Percentiles rank a stretch among this genome's conserved stretches.
Conservation (phyloP, 2,329 filamentous ascomycete species). For the Clarireedia hainanense region DNA sequence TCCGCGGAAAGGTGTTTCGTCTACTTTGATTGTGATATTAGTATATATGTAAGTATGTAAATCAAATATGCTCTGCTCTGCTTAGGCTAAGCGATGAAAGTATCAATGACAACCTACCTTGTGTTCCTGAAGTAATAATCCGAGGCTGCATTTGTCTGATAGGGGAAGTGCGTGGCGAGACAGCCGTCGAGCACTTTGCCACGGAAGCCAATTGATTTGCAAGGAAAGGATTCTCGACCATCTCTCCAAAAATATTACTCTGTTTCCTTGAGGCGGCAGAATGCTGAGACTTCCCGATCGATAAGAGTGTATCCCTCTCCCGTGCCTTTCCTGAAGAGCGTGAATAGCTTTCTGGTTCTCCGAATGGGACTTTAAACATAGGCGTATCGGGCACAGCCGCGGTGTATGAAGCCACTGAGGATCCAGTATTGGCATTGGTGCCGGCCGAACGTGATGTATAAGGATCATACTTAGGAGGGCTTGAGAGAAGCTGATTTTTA, state of each 20-base stretch:
- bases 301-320: background rate
- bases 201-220: background rate
- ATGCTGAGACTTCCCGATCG: background rate
- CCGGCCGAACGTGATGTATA: background rate
- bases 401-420: background rate
- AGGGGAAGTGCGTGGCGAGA: slow-evolving; percentile 5
- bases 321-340: background rate
- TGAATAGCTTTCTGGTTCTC: background rate
- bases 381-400: background rate
- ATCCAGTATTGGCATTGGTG: background rate
- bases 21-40: background rate
- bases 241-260: slow-evolving; percentile 7
- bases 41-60: background rate
- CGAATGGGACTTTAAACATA: background rate
- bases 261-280: background rate
- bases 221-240: slow-evolving; percentile 7
- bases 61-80: too few species aligned
- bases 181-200: background rate
- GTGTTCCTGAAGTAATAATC: background rate
- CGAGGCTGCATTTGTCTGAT: background rate
- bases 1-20: background rate
- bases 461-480: background rate
- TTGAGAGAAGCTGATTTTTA: background rate
- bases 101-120: background rate
- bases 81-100: background rate